These are phyloP conservation scores for Intubia oerlemansii DNA, from an alignment of 2,329 filamentous ascomycete genomes.

Conservation along the genomic window DNA sequence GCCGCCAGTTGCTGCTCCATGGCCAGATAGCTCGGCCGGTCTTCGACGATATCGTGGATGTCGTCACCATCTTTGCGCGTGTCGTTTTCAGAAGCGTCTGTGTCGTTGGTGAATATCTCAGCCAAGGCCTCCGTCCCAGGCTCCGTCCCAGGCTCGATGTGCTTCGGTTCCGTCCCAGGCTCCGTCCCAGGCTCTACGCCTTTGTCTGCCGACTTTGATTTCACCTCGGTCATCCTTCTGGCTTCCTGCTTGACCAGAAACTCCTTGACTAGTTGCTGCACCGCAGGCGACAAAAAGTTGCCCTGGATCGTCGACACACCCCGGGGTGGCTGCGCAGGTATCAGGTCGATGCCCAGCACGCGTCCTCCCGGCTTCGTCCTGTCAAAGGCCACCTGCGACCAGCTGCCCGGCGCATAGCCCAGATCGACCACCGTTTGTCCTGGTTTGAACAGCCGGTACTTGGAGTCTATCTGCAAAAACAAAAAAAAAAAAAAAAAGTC, in stretches of 20 bases:
- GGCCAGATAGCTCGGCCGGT: slow-evolving; percentile 41
- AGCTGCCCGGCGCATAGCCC: slow-evolving; percentile 59
- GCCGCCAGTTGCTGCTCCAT: slow-evolving; percentile 29
- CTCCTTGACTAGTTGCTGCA: slow-evolving; percentile 57
- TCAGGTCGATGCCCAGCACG: slow-evolving; percentile 81
- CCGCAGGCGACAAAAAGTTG: slow-evolving; percentile 57
- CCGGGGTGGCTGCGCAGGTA: slow-evolving; percentile 74
- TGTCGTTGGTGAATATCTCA: no score
- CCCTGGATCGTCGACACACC: slow-evolving; percentile 93
- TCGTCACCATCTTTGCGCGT: slow-evolving; percentile 6
- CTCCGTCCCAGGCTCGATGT: no score
- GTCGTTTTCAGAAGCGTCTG: slow-evolving; percentile 1
- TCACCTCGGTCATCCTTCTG: no score
- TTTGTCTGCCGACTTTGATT: no score
- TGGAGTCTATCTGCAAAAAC: slow-evolving; percentile 50
- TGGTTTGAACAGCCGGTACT: slow-evolving; percentile 55
- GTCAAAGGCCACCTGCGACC: slow-evolving; percentile 65
- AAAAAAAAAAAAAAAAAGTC: background rate
- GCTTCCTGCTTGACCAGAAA: slow-evolving; percentile 52
- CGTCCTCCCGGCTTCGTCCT: slow-evolving; percentile 55
- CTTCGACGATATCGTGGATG: slow-evolving; percentile 13
- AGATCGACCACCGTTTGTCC: slow-evolving; percentile 83
- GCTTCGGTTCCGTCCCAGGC: no score
- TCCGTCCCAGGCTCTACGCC: no score
- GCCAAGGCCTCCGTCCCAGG: no score